A percentile compares a stretch with the other conserved stretches of the same genome.
Evolutionary conservation across 2,329 filamentous ascomycete species (phyloP).

Genomic region (Cercospora sp.): DNA sequence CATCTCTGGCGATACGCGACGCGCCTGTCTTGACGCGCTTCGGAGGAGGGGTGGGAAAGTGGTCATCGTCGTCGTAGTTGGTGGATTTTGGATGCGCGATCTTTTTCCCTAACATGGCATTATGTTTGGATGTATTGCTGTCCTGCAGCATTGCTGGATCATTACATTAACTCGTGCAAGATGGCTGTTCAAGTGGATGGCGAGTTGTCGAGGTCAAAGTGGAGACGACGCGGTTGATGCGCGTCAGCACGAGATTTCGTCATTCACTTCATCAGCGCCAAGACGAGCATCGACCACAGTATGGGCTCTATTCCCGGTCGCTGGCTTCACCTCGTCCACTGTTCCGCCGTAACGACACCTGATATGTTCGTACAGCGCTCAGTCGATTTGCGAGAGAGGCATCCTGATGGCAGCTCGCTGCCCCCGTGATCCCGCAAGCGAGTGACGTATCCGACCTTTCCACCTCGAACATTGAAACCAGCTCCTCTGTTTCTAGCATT

Average conservation of each 20-base stretch:
- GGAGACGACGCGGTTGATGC: slow-evolving; percentile 5
- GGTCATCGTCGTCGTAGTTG: slow-evolving; percentile 42
- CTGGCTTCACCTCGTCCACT: neutral
- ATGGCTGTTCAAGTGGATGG: neutral
- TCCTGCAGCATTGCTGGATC: slow-evolving; percentile 38
- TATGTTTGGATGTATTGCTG: slow-evolving; percentile 48
- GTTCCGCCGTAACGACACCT: neutral
- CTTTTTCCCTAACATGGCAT: slow-evolving; percentile 49
- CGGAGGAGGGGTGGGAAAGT: slow-evolving; percentile 39
- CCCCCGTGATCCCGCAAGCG: neutral
- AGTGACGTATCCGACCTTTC: slow-evolving; percentile 8
- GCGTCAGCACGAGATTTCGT: slow-evolving; percentile 8
- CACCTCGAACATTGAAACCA: slow-evolving; percentile 9
- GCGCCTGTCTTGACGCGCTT: slow-evolving; percentile 42
- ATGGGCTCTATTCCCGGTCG: neutral
- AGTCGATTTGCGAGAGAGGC: neutral
- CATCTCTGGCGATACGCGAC: slow-evolving; percentile 19
- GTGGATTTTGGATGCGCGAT: slow-evolving; percentile 49
- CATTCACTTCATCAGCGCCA: slow-evolving; percentile 3
- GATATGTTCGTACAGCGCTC: neutral
- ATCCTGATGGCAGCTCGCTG: neutral
- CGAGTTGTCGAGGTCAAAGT: neutral
- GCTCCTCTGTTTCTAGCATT: neutral
- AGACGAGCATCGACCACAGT: neutral
- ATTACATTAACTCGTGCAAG: neutral